Conservation (phyloP, 345 rosid species). For the Eucalyptus lansdowneana region DNA sequence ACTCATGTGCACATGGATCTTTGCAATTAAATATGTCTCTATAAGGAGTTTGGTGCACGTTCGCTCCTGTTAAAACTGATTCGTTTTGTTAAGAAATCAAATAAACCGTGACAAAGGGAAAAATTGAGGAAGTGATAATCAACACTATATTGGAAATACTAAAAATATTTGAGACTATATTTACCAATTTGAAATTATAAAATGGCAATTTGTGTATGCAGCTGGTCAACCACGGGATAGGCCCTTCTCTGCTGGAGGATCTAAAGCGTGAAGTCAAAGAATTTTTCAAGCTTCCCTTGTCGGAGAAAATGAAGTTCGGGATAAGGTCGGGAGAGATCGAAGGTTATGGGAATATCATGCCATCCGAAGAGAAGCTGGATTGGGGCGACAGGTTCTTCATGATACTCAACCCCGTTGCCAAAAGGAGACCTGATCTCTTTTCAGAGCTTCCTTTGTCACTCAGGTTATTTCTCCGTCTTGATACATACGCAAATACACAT, state of each 20-base stretch:
- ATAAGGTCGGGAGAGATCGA: not conserved
- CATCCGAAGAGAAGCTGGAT: slow-evolving; percentile 3
- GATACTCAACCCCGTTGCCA: slow-evolving; percentile 8
- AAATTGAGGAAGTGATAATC: not conserved
- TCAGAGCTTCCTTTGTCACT: slow-evolving; percentile 25
- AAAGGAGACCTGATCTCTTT: slow-evolving; percentile 16
- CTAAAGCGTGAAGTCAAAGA: not conserved
- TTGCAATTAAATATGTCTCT: not conserved
- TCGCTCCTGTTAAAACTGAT: not conserved
- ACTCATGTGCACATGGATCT: not conserved
- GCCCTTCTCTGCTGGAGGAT: not conserved
- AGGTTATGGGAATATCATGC: slow-evolving; percentile 2
- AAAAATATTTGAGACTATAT: not conserved
- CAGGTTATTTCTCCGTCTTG: slow-evolving; percentile 1
- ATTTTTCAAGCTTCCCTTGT: not conserved
- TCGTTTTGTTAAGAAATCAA: not conserved
- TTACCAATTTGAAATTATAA: not conserved
- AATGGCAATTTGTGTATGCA: not conserved
- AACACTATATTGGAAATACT: not conserved
- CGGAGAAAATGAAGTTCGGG: not conserved
- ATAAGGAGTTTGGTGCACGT: not conserved
- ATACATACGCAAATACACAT: not conserved
- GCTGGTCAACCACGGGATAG: slow-evolving; percentile 3
- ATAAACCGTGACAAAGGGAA: not conserved
- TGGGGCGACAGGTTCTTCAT: slow-evolving; percentile 18